Base-by-base conservation (phyloP, 1,284 basidiomycete species). In the Amylostereum chailletii region DNA sequence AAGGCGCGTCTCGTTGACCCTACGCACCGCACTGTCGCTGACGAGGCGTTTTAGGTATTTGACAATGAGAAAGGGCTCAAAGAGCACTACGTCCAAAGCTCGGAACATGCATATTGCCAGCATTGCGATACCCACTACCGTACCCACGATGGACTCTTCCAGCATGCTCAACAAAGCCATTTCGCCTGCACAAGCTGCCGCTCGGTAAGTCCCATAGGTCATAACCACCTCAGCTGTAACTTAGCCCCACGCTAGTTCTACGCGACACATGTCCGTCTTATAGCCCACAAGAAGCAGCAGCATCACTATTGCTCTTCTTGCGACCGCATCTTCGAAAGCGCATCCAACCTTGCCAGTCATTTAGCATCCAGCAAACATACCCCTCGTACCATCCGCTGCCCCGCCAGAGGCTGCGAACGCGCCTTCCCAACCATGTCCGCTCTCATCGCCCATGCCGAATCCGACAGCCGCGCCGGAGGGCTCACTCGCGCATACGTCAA, bases 281-380 rank as follows among this genome's bases (percentile, higher is more conserved):
- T 68, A 19, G 68, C 76, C 51, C 80, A 83, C 55, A 67, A 71
- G 50, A 63, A 70, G 6, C 70, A 76, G 57, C 64, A 58, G 26
- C 80, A 82, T 49, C 49, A 60, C 46, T 80, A 76, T 54, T 83
- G 81, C 50, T 45, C 19, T 2, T 29, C 57, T 0, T 83, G 80
- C 60, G 57, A 61, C 29, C 65, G 68, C 8, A 50, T 65, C 9
- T 82, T 81, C 60, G 55, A 52, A 29, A 53, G 39, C 42, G 38
- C 53, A 7, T 53, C 42, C 45, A 58, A 58, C 46, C 57, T 61
- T n/a, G 36, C 53, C 2, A 42, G 45, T 40, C 64, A 66, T 49
- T 51, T 56, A 29, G 51, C 53, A 11, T 65, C 65, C 5, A 51
- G 56, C 29, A 34, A 50, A 6, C 65, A 65, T 51, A 53, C 57